These are phyloP conservation scores for Tubosaeta brunneosetosa DNA, from an alignment of 768 basidiomycete species.

Conservation along the genomic window DNA sequence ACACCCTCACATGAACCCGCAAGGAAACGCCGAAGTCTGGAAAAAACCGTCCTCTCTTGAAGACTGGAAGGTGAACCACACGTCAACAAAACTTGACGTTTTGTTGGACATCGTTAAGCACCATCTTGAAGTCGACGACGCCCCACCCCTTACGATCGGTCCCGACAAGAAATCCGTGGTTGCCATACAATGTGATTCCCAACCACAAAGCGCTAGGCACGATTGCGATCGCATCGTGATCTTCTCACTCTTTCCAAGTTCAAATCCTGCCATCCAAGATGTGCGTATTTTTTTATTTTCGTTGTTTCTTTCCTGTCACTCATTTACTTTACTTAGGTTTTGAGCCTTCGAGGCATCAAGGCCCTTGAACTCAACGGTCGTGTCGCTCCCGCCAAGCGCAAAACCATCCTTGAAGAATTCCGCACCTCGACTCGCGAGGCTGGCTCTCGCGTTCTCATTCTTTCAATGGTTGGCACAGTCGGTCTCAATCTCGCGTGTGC, in stretches of 20 bases:
- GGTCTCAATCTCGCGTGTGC: constrained; percentile 13
- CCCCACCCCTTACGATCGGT: neutral
- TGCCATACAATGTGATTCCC: no score
- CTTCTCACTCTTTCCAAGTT: neutral
- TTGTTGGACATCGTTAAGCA: neutral
- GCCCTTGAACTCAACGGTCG: neutral
- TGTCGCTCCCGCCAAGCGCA: neutral
- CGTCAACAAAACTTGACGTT: neutral
- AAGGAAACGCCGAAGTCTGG: no score
- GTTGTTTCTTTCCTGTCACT: neutral
- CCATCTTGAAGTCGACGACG: neutral
- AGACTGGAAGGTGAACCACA: neutral
- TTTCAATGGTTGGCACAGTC: constrained; percentile 10
- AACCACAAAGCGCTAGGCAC: no score
- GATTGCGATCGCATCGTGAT: neutral
- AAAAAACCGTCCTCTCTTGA: no score
- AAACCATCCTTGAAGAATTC: neutral
- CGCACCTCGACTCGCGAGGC: neutral
- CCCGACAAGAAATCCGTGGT: no score
- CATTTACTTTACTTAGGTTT: neutral
- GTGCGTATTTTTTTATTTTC: neutral
- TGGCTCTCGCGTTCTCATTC: constrained; percentile 7
- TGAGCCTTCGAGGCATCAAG: neutral
- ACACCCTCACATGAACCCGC: no score
- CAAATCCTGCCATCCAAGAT: neutral